Evolutionary conservation across 2,329 filamentous ascomycete species (phyloP).

Genomic region (Elsinoe fawcettii): DNA sequence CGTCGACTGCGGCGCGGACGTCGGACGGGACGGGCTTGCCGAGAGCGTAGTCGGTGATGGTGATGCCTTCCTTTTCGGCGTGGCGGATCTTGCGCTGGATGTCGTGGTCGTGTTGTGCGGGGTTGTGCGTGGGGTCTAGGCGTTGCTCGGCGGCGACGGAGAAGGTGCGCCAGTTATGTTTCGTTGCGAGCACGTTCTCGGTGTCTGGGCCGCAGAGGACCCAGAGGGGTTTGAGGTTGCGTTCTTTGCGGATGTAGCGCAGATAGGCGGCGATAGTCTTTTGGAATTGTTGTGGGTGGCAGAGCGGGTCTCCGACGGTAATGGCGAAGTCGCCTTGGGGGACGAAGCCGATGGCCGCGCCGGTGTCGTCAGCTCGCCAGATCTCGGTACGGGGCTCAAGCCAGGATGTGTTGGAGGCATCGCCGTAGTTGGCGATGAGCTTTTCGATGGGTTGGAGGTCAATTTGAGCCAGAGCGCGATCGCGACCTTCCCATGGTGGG

Average conservation of each 20-base stretch:
- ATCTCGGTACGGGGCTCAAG: conserved; percentile 80
- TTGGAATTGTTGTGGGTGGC: conserved; percentile 67
- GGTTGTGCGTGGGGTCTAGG: conserved; percentile 64
- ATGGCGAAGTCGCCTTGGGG: conserved; percentile 70
- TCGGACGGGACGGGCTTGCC: conserved; percentile 58
- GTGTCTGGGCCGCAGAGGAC: conserved; percentile 72
- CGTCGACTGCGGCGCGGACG: conserved; percentile 60
- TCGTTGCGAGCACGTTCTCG: conserved; percentile 70
- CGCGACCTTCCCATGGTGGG: conserved; percentile 53
- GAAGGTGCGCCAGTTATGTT: conserved; percentile 79
- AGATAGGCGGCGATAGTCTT: conserved; percentile 68
- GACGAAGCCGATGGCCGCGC: conserved; percentile 79
- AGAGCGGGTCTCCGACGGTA: conserved; percentile 79
- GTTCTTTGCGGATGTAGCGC: conserved; percentile 63
- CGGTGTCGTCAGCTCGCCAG: conserved; percentile 72
- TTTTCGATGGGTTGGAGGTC: conserved; percentile 70
- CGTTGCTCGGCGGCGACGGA: conserved; percentile 86
- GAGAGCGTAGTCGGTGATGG: conserved; percentile 64
- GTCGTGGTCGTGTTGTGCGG: conserved; percentile 56
- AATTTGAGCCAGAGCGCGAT: conserved; percentile 40
- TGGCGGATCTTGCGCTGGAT: conserved; percentile 69
- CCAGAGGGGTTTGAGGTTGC: conserved; percentile 73
- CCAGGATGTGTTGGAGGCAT: conserved; percentile 91
- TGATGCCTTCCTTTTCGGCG: conserved; percentile 75
- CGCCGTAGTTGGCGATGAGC: conserved; percentile 89